Conservation (phyloP, 1,284 basidiomycete genomes). For the Inonotus hispidus region DNA sequence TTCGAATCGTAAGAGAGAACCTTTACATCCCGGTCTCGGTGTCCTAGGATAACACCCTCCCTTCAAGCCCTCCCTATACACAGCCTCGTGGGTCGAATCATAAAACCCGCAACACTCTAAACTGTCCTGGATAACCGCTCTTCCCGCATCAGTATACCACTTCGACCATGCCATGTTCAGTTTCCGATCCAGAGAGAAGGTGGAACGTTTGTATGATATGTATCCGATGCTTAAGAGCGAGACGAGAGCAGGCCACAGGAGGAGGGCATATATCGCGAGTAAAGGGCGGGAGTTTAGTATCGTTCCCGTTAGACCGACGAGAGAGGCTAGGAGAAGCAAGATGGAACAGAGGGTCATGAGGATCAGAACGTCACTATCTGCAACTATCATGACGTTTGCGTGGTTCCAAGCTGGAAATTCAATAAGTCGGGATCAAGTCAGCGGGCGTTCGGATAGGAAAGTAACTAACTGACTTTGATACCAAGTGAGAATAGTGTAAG, state of each 20-base stretch:
- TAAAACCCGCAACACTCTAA: constrained; percentile 73
- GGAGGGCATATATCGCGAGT: constrained; percentile 63
- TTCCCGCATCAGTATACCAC: constrained; percentile 51
- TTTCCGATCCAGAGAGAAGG: constrained; percentile 70
- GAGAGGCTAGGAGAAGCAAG: constrained; percentile 54
- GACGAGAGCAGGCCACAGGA: constrained; percentile 65
- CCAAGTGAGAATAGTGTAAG: constrained; percentile 50
- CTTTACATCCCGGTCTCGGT: constrained; percentile 67
- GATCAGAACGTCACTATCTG: constrained; percentile 51
- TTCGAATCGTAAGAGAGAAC: constrained; percentile 57
- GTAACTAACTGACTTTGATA: constrained; percentile 42
- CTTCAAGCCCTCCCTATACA: constrained; percentile 39
- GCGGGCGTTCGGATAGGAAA: neutral
- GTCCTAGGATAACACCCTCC: constrained; percentile 57
- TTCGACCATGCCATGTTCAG: constrained; percentile 69
- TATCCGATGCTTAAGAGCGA: constrained; percentile 67
- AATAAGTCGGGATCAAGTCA: constrained; percentile 5
- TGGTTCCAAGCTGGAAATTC: constrained; percentile 39
- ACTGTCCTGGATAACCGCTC: constrained; percentile 61
- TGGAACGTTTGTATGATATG: constrained; percentile 60
- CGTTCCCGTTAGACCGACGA: constrained; percentile 63
- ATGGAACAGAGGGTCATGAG: constrained; percentile 57
- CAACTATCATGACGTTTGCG: constrained; percentile 49
- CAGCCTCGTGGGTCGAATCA: constrained; percentile 58
- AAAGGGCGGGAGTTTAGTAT: constrained; percentile 72